These are phyloP conservation scores for Senecio squalidus DNA, from an alignment of 140 eudicot genomes.

Conservation along the genomic window DNA sequence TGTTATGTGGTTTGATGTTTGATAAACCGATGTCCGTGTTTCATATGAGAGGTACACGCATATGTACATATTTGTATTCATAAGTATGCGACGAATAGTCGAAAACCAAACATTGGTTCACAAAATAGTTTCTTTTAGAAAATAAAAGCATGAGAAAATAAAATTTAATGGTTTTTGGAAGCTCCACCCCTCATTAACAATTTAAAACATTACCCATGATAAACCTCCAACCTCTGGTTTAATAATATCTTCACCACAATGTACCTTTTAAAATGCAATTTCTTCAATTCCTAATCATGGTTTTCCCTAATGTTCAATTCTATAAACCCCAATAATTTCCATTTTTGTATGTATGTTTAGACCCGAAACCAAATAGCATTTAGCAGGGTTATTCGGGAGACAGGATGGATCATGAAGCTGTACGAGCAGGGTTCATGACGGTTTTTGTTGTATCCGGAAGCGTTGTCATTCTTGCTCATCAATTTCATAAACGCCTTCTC, in stretches of 20 bases:
- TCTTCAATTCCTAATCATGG: slow-evolving; percentile 18
- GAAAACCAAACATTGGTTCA: too few relatives aligned
- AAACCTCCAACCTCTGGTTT: slow-evolving; percentile 13
- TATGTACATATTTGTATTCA: too few relatives aligned
- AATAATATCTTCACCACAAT: slow-evolving; percentile 11
- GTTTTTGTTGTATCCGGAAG: slow-evolving; percentile 91
- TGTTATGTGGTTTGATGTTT: too few relatives aligned
- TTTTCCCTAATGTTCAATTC: slow-evolving; percentile 32
- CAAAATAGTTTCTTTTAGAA: too few relatives aligned
- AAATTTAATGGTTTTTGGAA: slow-evolving; percentile 16
- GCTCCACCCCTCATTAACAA: slow-evolving; percentile 26
- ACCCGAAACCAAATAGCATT: slow-evolving; percentile 12
- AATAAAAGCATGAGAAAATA: not conserved
- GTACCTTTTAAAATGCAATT: slow-evolving; percentile 23
- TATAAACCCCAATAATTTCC: slow-evolving; percentile 31
- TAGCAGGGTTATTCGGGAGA: slow-evolving; percentile 8
- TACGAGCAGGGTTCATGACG: slow-evolving; percentile 58
- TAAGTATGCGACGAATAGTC: too few relatives aligned
- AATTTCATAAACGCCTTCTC: slow-evolving; percentile 76
- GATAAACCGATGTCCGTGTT: too few relatives aligned
- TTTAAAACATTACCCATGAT: slow-evolving; percentile 16
- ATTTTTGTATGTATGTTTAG: slow-evolving; percentile 21
- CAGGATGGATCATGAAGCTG: slow-evolving; percentile 47
- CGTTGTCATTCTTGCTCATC: slow-evolving; percentile 65
- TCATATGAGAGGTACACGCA: too few relatives aligned